A percentile compares a stretch with the other conserved stretches of the same genome.
Conservation (phyloP, 805 yeast species). For the Sugiyamaella floridensis region DNA sequence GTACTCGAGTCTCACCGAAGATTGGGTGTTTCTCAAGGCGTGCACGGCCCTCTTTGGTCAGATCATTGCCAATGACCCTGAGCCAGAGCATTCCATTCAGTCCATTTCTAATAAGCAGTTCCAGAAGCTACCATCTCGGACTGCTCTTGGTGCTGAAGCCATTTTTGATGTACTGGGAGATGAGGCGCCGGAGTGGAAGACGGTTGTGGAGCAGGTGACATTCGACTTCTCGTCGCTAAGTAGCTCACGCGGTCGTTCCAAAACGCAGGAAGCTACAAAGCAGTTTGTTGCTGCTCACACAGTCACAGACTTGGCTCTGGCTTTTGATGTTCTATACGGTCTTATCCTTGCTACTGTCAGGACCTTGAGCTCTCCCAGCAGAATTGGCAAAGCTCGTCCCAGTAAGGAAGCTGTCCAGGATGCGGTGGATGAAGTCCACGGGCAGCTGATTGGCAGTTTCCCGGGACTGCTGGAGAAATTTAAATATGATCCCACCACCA, state of each 20-base stretch:
- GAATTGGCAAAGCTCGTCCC: constrained; percentile 5
- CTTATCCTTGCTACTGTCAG: constrained; percentile 30
- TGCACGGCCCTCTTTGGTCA: constrained; percentile 5
- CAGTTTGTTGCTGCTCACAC: constrained; percentile 2
- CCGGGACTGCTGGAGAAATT: constrained; percentile 23
- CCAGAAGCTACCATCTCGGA: constrained; percentile 15
- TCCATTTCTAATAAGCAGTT: constrained; percentile 1
- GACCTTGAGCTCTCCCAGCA: constrained; percentile 10
- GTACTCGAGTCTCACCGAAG: constrained; percentile 7
- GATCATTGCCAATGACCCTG: constrained; percentile 8
- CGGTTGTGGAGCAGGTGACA: constrained; percentile 36
- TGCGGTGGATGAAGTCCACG: constrained; percentile 11
- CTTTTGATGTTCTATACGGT: constrained; percentile 15
- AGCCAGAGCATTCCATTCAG: constrained; percentile 3
- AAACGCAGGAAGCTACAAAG: neutral
- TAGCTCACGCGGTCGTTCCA: neutral
- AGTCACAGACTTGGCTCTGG: constrained; percentile 5
- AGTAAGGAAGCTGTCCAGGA: constrained; percentile 1
- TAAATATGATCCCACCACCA: constrained; percentile 18
- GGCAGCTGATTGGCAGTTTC: constrained; percentile 12
- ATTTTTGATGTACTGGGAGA: constrained; percentile 4
- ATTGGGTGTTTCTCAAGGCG: constrained; percentile 17
- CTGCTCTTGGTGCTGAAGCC: constrained; percentile 13
- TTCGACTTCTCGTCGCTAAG: constrained; percentile 29
- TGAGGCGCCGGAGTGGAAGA: constrained; percentile 30